Percentiles rank a stretch among this genome's conserved stretches.
Evolutionary conservation across 495 filamentous ascomycete species (phyloP).

Genomic region (Sphaerosporella brunnea): DNA sequence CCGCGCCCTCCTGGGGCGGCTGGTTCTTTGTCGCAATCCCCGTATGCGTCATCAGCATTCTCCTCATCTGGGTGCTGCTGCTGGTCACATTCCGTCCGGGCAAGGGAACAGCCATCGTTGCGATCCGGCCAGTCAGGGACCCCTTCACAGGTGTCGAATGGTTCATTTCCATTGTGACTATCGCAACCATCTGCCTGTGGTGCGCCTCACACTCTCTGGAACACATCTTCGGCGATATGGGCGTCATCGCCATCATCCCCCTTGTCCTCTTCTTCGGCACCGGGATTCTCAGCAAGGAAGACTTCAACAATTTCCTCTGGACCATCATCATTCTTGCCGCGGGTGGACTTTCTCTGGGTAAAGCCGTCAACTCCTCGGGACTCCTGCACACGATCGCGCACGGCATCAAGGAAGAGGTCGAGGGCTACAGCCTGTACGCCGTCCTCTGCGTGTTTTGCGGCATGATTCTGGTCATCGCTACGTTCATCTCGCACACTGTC

Average conservation of each 20-base stretch:
- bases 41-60: slow-evolving; percentile 74
- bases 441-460: slow-evolving; percentile 71
- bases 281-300: slow-evolving; percentile 94
- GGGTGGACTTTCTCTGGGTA: slow-evolving; percentile 80
- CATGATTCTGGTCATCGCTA: slow-evolving; percentile 82
- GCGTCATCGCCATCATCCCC: slow-evolving; percentile 90
- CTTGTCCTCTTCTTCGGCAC: slow-evolving; percentile 92
- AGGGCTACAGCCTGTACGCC: slow-evolving; percentile 67
- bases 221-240: slow-evolving; percentile 85
- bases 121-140: slow-evolving; percentile 76
- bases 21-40: slow-evolving; percentile 96
- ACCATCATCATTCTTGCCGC: slow-evolving; percentile 98
- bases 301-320: slow-evolving; percentile 99
- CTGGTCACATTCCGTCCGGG: slow-evolving; percentile 69
- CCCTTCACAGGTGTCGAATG: slow-evolving; percentile 76
- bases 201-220: slow-evolving; percentile 82
- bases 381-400: slow-evolving; percentile 76
- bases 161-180: slow-evolving; percentile 71
- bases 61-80: slow-evolving; percentile 77
- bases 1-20: slow-evolving; percentile 71
- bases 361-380: slow-evolving; percentile 83
- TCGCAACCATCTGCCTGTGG: slow-evolving; percentile 83
- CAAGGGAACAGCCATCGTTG: slow-evolving; percentile 72
- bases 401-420: slow-evolving; percentile 51
- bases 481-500: slow-evolving; percentile 96